Conservation (phyloP, 129 eudicot species). For the Daucus carota region DNA sequence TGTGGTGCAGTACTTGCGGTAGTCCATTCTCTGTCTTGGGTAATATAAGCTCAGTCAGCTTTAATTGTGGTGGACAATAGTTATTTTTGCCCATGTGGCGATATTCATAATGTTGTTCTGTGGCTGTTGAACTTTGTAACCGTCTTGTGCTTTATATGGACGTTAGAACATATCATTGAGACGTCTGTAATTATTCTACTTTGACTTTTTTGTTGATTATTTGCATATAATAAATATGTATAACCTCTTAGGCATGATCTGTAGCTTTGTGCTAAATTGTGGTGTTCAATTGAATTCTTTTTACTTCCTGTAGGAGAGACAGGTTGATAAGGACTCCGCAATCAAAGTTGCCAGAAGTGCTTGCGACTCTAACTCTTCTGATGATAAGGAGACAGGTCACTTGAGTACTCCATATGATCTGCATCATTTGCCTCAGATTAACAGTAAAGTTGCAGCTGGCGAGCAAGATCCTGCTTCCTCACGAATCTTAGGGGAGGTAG, state of each 20-base stretch:
- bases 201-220: neutral
- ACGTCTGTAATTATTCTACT: neutral
- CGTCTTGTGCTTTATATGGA: neutral
- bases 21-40: neutral
- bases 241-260: neutral
- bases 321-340: conserved; percentile 16
- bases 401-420: conserved; percentile 15
- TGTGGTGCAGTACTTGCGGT: neutral
- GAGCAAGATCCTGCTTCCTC: neutral
- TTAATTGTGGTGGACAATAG: neutral
- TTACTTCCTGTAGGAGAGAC: conserved; percentile 25
- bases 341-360: neutral
- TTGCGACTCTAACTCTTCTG: conserved; percentile 14
- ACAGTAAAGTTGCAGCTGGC: conserved; percentile 20
- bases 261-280: neutral
- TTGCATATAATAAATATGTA: neutral
- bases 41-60: neutral
- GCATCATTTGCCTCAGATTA: conserved; percentile 8
- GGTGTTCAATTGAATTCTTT: neutral
- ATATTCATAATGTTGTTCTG: neutral
- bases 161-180: neutral
- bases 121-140: neutral
- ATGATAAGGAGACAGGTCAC: conserved; percentile 21
- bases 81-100: neutral
- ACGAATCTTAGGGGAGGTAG: conserved; percentile 15